A percentile compares a stretch with the other conserved stretches of the same genome.
These are phyloP conservation scores for Fomitopsis palustris DNA, from an alignment of 1,284 basidiomycete genomes.

Conservation along the genomic window DNA sequence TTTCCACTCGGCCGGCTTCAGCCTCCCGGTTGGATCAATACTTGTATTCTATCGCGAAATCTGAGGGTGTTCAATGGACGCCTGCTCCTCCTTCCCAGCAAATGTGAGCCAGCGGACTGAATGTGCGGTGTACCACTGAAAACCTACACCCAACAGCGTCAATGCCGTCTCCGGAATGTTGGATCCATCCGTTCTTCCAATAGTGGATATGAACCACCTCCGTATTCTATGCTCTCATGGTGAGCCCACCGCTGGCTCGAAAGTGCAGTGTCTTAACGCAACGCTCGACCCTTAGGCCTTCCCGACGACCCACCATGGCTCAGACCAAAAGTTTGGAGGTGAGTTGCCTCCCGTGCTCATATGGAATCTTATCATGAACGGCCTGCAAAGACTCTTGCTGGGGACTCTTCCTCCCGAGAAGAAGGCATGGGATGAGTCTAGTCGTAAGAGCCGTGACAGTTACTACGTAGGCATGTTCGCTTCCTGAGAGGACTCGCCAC, in stretches of 20 bases:
- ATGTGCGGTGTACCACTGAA: conserved; percentile 1
- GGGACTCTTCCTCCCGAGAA: conserved; percentile 58
- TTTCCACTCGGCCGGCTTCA: conserved; percentile 50
- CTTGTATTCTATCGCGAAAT: conserved; percentile 49
- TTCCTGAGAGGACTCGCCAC: background rate
- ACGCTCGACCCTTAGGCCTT: conserved; percentile 44
- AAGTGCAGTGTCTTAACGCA: conserved; percentile 14
- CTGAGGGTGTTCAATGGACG: conserved; percentile 56
- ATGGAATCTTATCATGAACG: conserved; percentile 1
- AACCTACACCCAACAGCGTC: conserved; percentile 34
- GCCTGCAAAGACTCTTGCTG: conserved; percentile 48
- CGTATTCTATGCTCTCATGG: conserved; percentile 56
- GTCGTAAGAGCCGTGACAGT: conserved; percentile 55
- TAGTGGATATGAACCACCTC: conserved; percentile 56
- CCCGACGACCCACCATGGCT: conserved; percentile 71
- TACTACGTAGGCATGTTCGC: conserved; percentile 57
- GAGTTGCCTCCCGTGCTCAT: conserved; percentile 22
- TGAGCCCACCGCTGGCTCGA: conserved; percentile 20
- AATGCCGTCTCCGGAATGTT: conserved; percentile 56
- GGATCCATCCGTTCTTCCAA: conserved; percentile 42
- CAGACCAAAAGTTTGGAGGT: conserved; percentile 74
- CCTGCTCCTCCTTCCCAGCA: conserved; percentile 59
- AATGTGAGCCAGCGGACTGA: conserved; percentile 40
- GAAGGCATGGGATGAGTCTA: conserved; percentile 53
- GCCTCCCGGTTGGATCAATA: conserved; percentile 53